Percentiles rank a stretch among this genome's conserved stretches.
phyloP scores from a whole-genome alignment of 352 stramenopile species.

The Thraustochytrium sp. region DNA sequence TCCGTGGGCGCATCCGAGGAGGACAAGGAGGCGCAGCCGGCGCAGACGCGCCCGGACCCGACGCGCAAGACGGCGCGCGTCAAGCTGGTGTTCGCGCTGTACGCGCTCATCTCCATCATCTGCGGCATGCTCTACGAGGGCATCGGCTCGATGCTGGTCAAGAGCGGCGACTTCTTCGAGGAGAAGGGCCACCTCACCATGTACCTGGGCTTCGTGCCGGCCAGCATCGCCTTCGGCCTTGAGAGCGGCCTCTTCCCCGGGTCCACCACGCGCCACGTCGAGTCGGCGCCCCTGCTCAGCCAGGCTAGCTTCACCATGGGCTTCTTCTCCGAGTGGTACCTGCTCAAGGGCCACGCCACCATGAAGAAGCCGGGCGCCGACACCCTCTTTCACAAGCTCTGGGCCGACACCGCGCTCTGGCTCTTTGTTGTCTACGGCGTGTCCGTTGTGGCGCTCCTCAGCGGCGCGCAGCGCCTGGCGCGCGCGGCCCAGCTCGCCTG shows the following conservation, averaged over 20 bases:
- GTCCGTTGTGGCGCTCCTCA: not conserved
- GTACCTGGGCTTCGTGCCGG: constrained; percentile 7
- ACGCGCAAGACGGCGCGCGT: not conserved
- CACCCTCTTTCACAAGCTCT: constrained; percentile 12
- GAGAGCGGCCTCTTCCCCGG: not conserved
- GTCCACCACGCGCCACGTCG: not conserved
- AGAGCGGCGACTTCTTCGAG: constrained; percentile 13
- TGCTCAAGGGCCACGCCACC: not conserved
- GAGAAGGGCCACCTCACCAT: constrained; percentile 19
- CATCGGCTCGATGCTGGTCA: not conserved
- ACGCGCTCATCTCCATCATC: not conserved
- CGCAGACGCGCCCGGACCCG: not conserved
- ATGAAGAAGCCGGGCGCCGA: constrained; percentile 26
- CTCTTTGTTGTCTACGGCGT: not conserved
- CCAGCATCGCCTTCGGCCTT: not conserved
- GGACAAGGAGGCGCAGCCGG: not conserved
- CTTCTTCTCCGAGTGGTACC: not conserved
- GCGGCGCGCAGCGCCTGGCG: not conserved
- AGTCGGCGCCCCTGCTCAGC: not conserved
- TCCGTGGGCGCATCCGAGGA: not conserved
- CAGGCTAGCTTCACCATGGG: constrained; percentile 16
- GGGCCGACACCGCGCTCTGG: not conserved
- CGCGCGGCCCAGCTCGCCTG: not conserved
- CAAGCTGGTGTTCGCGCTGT: not conserved
- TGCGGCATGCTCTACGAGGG: constrained; percentile 4